phyloP scores from a whole-genome alignment of 495 filamentous ascomycete species.

The Friedmanniomyces endolithicus region DNA sequence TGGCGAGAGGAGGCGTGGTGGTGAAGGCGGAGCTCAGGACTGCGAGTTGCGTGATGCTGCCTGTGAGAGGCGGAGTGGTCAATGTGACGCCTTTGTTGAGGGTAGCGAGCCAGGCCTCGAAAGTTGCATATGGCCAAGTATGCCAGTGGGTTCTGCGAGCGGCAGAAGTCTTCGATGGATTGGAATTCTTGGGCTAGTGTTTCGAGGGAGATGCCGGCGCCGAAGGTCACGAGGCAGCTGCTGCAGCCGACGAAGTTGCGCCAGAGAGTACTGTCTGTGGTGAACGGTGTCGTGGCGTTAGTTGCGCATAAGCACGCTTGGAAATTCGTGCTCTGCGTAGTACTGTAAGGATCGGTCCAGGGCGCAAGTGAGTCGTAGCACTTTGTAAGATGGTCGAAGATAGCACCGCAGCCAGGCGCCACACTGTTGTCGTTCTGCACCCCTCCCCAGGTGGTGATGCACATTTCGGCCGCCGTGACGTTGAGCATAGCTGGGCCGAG shows the following conservation, averaged over 20 bases:
- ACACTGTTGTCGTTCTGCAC: neutral
- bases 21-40: neutral
- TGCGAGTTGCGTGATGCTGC: neutral
- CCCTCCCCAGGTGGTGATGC: neutral
- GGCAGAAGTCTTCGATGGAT: slow-evolving; percentile 9
- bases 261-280: neutral
- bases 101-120: neutral
- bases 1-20: slow-evolving; percentile 9
- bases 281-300: neutral
- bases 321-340: neutral
- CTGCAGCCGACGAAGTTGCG: slow-evolving; percentile 8
- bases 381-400: neutral
- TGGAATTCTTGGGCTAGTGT: neutral
- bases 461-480: neutral
- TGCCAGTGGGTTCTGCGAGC: neutral
- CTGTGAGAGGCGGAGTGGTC: neutral
- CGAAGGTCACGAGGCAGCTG: neutral
- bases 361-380: neutral
- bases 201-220: neutral
- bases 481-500: neutral
- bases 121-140: neutral
- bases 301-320: slow-evolving; percentile 8
- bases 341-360: slow-evolving; percentile 5
- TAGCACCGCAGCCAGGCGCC: neutral
- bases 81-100: neutral